Conservation (phyloP, 495 filamentous ascomycete species). For the Penicillium mononematosum region DNA sequence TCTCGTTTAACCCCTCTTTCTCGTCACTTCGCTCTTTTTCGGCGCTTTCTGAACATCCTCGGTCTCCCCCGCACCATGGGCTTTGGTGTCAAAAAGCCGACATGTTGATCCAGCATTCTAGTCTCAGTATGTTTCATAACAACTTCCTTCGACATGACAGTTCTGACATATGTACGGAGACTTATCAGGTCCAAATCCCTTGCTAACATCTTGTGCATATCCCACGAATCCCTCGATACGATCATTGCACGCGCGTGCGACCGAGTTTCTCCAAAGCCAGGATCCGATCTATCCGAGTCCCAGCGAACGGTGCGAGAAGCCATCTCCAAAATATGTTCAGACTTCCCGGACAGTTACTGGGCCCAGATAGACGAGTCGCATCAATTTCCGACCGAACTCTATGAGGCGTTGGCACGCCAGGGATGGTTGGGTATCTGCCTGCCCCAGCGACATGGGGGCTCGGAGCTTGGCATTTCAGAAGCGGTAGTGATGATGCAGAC, state of each 20-base stretch:
- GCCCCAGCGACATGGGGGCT: constrained; percentile 65
- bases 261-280: constrained; percentile 20
- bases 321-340: constrained; percentile 62
- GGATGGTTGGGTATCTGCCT: constrained; percentile 79
- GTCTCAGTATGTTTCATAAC: no score
- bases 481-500: constrained; percentile 83
- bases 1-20: no score
- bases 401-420: constrained; percentile 64
- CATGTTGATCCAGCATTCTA: no score
- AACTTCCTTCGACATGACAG: no score
- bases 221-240: background rate
- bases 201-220: background rate
- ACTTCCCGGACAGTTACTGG: constrained; percentile 64
- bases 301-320: constrained; percentile 69
- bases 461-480: constrained; percentile 62
- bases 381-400: constrained; percentile 49
- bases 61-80: no score
- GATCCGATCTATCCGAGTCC: constrained; percentile 19
- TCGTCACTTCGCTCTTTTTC: no score
- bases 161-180: no score
- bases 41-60: no score
- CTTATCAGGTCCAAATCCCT: no score
- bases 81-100: no score
- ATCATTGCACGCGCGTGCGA: constrained; percentile 17
- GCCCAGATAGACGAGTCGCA: constrained; percentile 11